A percentile compares a stretch with the other conserved stretches of the same genome.
phyloP scores from a whole-genome alignment of 495 filamentous ascomycete genomes.

The Clohesyomyces aquaticus region DNA sequence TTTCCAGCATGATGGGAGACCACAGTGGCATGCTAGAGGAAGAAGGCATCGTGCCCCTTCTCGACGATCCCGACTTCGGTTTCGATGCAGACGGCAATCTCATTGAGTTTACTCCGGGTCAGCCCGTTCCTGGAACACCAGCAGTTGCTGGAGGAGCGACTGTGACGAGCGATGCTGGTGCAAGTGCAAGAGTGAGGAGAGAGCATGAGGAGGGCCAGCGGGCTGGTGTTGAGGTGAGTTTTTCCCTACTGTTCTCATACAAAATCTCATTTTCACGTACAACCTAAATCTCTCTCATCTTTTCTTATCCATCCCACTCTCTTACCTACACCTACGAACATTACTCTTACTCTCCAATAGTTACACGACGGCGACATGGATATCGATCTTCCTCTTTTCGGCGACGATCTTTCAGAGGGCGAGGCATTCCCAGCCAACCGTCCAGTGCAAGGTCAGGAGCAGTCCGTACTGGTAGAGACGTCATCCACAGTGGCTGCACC shows the following conservation, averaged over 20 bases:
- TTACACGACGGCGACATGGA: constrained; percentile 52
- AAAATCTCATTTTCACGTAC: background rate
- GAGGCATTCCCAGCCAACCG: constrained; percentile 19
- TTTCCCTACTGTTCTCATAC: constrained; percentile 22
- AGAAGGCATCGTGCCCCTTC: constrained; percentile 57
- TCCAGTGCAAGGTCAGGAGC: constrained; percentile 9
- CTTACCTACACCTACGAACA: background rate
- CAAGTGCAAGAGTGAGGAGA: constrained; percentile 46
- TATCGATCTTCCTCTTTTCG: constrained; percentile 45
- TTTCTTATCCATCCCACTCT: background rate
- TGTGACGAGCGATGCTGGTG: constrained; percentile 49
- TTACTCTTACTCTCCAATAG: constrained; percentile 11
- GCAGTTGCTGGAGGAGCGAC: constrained; percentile 16
- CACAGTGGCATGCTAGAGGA: constrained; percentile 19
- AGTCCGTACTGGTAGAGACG: constrained; percentile 1
- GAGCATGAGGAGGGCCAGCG: constrained; percentile 49
- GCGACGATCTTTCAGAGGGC: constrained; percentile 35
- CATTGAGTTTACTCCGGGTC: constrained; percentile 40
- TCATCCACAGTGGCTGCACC: constrained; percentile 27
- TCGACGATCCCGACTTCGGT: constrained; percentile 65
- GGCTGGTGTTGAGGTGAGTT: constrained; percentile 40
- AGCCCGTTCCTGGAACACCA: constrained; percentile 10
- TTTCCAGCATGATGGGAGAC: constrained; percentile 17
- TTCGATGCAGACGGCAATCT: constrained; percentile 70
- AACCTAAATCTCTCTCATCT: background rate